These are phyloP conservation scores for Lanmaoa pseudosensibilis DNA, from an alignment of 768 basidiomycete genomes.

Conservation along the genomic window DNA sequence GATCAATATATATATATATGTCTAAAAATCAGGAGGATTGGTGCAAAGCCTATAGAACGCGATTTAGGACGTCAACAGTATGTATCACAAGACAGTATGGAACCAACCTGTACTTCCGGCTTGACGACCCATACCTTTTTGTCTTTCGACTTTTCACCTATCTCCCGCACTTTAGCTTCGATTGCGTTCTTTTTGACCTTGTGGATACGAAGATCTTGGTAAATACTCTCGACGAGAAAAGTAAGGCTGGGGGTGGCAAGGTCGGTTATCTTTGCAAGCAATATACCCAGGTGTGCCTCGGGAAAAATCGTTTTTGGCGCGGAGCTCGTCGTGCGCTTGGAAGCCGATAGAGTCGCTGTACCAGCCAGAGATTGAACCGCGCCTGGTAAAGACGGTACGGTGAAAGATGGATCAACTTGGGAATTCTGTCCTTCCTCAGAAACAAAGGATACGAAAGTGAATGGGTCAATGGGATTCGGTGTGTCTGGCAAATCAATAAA, in stretches of 20 bases:
- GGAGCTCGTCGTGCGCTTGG: slow-evolving; percentile 28
- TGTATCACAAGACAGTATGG: neutral
- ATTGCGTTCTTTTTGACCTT: slow-evolving; percentile 84
- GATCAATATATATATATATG: neutral
- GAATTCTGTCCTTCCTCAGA: slow-evolving; percentile 36
- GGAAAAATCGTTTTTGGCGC: slow-evolving; percentile 66
- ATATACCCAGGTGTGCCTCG: slow-evolving; percentile 55
- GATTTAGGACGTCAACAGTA: neutral
- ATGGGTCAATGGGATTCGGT: slow-evolving; percentile 73
- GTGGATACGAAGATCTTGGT: slow-evolving; percentile 64
- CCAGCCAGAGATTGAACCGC: slow-evolving; percentile 28
- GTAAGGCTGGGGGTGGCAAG: slow-evolving; percentile 62
- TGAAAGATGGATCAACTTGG: slow-evolving; percentile 39
- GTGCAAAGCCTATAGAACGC: slow-evolving; percentile 8
- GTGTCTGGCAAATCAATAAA: slow-evolving; percentile 49
- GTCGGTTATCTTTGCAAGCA: slow-evolving; percentile 62
- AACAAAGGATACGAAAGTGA: slow-evolving; percentile 61
- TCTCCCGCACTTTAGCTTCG: slow-evolving; percentile 76
- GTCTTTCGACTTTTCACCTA: slow-evolving; percentile 71
- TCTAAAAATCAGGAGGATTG: slow-evolving; percentile 7
- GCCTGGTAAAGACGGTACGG: slow-evolving; percentile 47
- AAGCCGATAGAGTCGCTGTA: slow-evolving; percentile 16
- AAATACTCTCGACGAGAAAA: slow-evolving; percentile 70
- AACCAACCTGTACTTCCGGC: slow-evolving; percentile 13
- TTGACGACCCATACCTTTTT: slow-evolving; percentile 77